A percentile compares a stretch with the other conserved stretches of the same genome.
These are phyloP conservation scores for Colletotrichum sp. DNA, from an alignment of 2,329 filamentous ascomycete species.

Conservation along the genomic window DNA sequence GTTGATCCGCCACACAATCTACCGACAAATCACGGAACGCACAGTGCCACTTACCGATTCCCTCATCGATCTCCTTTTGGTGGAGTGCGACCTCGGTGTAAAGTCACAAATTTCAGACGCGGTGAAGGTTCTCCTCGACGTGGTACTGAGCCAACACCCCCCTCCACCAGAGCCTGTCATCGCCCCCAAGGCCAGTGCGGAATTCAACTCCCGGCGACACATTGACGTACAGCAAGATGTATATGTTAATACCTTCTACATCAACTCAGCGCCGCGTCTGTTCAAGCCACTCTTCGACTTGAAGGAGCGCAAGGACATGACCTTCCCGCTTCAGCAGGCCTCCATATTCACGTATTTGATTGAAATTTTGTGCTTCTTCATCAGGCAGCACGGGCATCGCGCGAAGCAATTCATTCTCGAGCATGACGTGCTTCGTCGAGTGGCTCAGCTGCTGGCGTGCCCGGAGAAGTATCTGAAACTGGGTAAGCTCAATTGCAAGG, in stretches of 20 bases:
- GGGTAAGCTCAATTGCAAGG: slow-evolving; percentile 59
- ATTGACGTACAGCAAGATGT: slow-evolving; percentile 78
- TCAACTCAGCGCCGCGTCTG: slow-evolving; percentile 81
- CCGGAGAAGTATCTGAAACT: slow-evolving; percentile 93
- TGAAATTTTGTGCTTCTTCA: slow-evolving; percentile 92
- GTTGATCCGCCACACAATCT: slow-evolving; percentile 92
- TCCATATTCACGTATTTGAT: slow-evolving; percentile 91
- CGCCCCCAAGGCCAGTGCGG: neutral
- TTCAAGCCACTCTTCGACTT: slow-evolving; percentile 88
- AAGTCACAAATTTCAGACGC: slow-evolving; percentile 96
- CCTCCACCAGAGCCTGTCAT: neutral
- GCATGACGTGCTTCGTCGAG: slow-evolving; percentile 77
- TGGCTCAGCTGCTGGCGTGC: slow-evolving; percentile 81
- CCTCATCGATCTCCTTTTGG: slow-evolving; percentile 86
- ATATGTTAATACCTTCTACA: slow-evolving; percentile 89
- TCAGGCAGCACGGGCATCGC: slow-evolving; percentile 84
- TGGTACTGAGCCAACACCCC: slow-evolving; percentile 13
- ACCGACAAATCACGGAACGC: slow-evolving; percentile 89
- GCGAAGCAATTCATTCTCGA: slow-evolving; percentile 88
- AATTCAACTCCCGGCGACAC: neutral
- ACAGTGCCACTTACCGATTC: slow-evolving; percentile 87
- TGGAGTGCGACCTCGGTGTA: slow-evolving; percentile 91
- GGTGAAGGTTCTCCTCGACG: slow-evolving; percentile 90
- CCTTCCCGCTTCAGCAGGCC: slow-evolving; percentile 81
- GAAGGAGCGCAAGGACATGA: slow-evolving; percentile 70